Evolutionary conservation across 2,329 filamentous ascomycete species (phyloP).

Genomic region (Calonectria naviculata): DNA sequence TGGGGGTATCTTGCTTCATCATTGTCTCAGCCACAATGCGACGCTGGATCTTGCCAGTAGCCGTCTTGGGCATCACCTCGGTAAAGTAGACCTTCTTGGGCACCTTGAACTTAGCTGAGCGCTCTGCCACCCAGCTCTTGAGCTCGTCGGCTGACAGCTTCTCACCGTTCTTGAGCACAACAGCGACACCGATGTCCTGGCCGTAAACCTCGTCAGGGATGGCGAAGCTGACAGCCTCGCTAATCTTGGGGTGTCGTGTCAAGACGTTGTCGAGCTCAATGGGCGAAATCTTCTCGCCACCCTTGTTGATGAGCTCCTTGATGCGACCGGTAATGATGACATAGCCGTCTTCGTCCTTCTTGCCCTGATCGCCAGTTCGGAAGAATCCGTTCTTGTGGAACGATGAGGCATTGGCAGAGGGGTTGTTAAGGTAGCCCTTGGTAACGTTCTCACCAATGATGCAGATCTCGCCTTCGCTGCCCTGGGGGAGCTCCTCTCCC

Average conservation of each 20-base stretch:
- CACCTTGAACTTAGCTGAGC: constrained; percentile 85
- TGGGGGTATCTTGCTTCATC: constrained; percentile 73
- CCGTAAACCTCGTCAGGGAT: constrained; percentile 86
- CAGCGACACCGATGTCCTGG: constrained; percentile 81
- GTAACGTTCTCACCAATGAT: constrained; percentile 87
- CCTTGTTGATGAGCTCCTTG: constrained; percentile 93
- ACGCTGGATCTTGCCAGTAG: constrained; percentile 90
- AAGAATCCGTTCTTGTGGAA: constrained; percentile 85
- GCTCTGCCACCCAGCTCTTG: constrained; percentile 75
- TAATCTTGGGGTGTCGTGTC: constrained; percentile 76
- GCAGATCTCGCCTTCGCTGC: constrained; percentile 83
- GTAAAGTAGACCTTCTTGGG: constrained; percentile 89
- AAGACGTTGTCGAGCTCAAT: constrained; percentile 89
- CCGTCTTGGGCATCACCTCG: constrained; percentile 87
- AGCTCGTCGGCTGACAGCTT: constrained; percentile 69
- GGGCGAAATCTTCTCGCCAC: constrained; percentile 89
- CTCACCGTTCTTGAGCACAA: constrained; percentile 77
- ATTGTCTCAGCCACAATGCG: constrained; percentile 88
- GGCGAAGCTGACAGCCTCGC: constrained; percentile 86
- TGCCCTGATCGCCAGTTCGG: constrained; percentile 88
- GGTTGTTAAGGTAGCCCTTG: constrained; percentile 86
- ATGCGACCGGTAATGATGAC: constrained; percentile 90
- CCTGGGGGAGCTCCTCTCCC: constrained; percentile 75
- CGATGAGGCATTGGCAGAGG: constrained; percentile 77
- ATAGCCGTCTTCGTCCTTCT: constrained; percentile 83